Evolutionary conservation across 805 yeast species (phyloP).

Genomic region (Ogataea parapolymorpha): DNA sequence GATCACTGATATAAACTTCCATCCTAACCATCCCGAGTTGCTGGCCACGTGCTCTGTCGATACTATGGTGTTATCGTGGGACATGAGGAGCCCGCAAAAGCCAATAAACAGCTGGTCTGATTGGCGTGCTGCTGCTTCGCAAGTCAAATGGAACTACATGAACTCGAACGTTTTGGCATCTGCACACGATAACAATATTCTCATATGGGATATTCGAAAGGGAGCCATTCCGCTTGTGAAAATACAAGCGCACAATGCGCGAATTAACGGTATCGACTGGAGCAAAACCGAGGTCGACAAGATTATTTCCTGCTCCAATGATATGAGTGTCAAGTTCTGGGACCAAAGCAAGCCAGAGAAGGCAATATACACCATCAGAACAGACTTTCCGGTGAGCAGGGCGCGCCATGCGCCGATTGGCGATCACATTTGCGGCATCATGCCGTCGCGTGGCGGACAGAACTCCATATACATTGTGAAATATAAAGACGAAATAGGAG

Average conservation of each 20-base stretch:
- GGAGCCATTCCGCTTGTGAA: slow-evolving; percentile 72
- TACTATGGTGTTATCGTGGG: slow-evolving; percentile 87
- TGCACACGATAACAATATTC: slow-evolving; percentile 76
- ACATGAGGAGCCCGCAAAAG: slow-evolving; percentile 70
- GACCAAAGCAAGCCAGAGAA: slow-evolving; percentile 43
- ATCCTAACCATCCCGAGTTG: slow-evolving; percentile 79
- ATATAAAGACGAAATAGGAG: slow-evolving; percentile 37
- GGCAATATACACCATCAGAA: slow-evolving; percentile 58
- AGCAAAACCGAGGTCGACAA: slow-evolving; percentile 55
- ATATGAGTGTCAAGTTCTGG: slow-evolving; percentile 82
- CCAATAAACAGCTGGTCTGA: slow-evolving; percentile 85
- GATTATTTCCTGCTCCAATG: slow-evolving; percentile 82
- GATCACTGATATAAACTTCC: slow-evolving; percentile 93
- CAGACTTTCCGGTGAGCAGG: slow-evolving; percentile 85
- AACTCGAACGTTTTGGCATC: slow-evolving; percentile 79
- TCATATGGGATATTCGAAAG: slow-evolving; percentile 85
- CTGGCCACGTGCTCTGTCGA: slow-evolving; percentile 93
- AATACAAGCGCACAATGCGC: slow-evolving; percentile 74
- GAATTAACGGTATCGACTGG: slow-evolving; percentile 88
- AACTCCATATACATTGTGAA: slow-evolving; percentile 58
- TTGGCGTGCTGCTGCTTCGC: slow-evolving; percentile 93
- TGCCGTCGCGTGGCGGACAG: slow-evolving; percentile 87
- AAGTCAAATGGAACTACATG: slow-evolving; percentile 86
- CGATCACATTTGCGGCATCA: slow-evolving; percentile 70
- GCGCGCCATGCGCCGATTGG: slow-evolving; percentile 92